Conservation (phyloP, 73 alveolate genomes). For the Paramecium biaurelia region DNA sequence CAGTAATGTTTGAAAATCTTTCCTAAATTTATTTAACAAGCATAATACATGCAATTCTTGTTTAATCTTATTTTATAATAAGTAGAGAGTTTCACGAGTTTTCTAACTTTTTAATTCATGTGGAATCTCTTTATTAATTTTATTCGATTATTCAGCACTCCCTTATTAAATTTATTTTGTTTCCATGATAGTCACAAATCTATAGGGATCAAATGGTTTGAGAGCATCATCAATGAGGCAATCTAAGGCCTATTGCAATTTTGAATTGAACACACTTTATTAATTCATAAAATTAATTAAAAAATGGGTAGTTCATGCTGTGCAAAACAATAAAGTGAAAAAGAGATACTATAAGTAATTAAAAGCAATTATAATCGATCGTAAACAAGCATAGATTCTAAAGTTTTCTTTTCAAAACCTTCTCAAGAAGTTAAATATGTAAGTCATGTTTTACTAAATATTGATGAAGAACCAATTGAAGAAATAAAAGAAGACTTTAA, state of each 20-base stretch:
- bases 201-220: constrained; percentile 2
- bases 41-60: neutral
- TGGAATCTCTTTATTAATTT: neutral
- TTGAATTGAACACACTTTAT: constrained; percentile 23
- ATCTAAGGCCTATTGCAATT: neutral
- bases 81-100: neutral
- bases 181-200: neutral
- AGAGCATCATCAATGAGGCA: neutral
- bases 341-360: neutral
- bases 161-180: neutral
- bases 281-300: neutral
- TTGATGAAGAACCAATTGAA: neutral
- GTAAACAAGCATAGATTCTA: neutral
- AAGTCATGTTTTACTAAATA: neutral
- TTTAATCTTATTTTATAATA: neutral
- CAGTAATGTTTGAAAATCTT: neutral
- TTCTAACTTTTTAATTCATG: neutral
- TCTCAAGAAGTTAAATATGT: neutral
- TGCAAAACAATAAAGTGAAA: neutral
- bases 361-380: neutral
- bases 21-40: neutral
- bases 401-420: neutral
- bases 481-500: neutral
- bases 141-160: neutral
- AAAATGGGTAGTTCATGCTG: neutral